phyloP scores from a whole-genome alignment of 768 basidiomycete genomes.

The Candolleomyces aberdarensis region DNA sequence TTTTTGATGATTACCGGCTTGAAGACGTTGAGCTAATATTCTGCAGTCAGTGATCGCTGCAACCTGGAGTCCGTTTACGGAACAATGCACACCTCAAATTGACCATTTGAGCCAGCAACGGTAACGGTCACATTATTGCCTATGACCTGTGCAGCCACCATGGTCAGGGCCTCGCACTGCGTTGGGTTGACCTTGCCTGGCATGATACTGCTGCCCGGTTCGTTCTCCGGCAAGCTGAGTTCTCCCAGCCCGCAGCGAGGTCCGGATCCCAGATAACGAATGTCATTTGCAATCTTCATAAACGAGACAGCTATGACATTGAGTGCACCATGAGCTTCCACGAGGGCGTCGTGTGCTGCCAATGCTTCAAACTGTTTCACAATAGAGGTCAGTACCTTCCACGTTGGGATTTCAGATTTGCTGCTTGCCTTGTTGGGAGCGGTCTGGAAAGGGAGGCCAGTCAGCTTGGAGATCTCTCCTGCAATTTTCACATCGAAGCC shows the following conservation, averaged over 20 bases:
- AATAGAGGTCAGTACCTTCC: conserved; percentile 2
- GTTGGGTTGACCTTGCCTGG: conserved; percentile 99
- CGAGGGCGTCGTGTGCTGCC: conserved; percentile 96
- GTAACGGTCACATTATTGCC: conserved; percentile 94
- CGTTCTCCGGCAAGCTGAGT: conserved; percentile 92
- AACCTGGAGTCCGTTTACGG: background rate
- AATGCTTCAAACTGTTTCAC: conserved; percentile 85
- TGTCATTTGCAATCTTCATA: conserved; percentile 99
- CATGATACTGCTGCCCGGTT: conserved; percentile 99
- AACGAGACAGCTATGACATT: conserved; percentile 95
- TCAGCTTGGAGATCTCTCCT: conserved; percentile 84
- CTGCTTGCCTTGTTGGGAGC: conserved; percentile 90
- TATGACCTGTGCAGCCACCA: conserved; percentile 98
- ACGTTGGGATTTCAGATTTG: background rate
- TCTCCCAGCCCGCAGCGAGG: conserved; percentile 98
- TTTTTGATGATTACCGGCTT: conserved; percentile 99
- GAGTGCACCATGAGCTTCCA: conserved; percentile 95
- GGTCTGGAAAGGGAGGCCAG: conserved; percentile 89
- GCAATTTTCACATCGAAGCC: conserved; percentile 97
- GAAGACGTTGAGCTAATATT: conserved; percentile 87
- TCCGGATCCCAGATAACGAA: conserved; percentile 95
- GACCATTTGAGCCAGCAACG: conserved; percentile 91
- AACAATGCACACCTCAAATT: conserved; percentile 78
- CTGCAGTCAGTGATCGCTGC: conserved; percentile 8
- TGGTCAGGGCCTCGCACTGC: conserved; percentile 97